Percentiles rank a stretch among this genome's conserved stretches.
phyloP scores from a whole-genome alignment of 139 green algal genomes.

The Chlorella sorokiniana region DNA sequence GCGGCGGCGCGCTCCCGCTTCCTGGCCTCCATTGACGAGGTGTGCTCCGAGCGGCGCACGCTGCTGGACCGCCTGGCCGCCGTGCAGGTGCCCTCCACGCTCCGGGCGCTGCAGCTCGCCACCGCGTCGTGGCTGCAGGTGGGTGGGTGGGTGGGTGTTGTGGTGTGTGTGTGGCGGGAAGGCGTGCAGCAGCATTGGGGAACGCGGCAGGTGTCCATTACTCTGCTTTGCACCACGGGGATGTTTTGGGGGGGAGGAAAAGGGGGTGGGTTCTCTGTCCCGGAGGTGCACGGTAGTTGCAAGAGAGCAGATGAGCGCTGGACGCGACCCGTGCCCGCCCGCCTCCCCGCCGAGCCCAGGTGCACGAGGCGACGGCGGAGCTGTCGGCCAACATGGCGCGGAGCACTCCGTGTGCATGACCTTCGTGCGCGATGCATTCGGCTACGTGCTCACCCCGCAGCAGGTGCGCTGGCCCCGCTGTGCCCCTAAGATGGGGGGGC shows the following conservation, averaged over 20 bases:
- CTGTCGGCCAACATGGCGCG: conserved; percentile 24
- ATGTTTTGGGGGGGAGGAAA: too few species aligned
- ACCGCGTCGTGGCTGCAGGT: conserved; percentile 31
- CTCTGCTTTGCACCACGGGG: too few species aligned
- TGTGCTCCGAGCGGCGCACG: conserved; percentile 15
- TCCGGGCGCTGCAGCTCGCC: conserved; percentile 15
- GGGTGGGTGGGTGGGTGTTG: too few species aligned
- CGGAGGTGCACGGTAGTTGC: too few species aligned
- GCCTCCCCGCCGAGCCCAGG: too few species aligned
- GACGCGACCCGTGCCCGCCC: too few species aligned
- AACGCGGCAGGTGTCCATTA: too few species aligned
- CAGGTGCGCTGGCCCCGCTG: background rate
- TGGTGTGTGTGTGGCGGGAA: too few species aligned
- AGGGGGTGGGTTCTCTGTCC: too few species aligned
- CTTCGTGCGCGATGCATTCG: conserved; percentile 14
- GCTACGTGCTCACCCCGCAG: conserved; percentile 1
- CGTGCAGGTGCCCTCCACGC: background rate
- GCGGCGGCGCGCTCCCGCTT: background rate
- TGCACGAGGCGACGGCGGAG: conserved; percentile 27
- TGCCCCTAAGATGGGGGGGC: background rate
- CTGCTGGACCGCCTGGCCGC: conserved; percentile 12
- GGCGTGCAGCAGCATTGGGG: too few species aligned
- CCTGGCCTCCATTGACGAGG: conserved; percentile 4
- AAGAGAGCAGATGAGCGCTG: too few species aligned
- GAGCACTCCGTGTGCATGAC: conserved; percentile 35